Evolutionary conservation across 2,329 filamentous ascomycete genomes (phyloP), one percentile per base, ranked within the genome.

Genomic region (Aspergillus clavatus): DNA sequence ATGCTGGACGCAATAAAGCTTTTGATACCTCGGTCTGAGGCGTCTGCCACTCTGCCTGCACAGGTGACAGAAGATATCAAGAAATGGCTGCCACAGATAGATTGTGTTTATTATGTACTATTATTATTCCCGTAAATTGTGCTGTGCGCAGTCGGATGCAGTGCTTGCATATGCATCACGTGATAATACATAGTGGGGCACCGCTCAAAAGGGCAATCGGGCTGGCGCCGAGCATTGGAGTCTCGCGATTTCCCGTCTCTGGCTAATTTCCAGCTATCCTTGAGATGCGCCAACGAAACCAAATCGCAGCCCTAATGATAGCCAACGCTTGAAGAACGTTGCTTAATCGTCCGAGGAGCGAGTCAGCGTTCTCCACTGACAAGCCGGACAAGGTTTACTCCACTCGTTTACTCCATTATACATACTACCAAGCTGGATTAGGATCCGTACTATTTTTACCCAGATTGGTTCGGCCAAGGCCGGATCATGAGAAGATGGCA

Each of bases 401-500:
- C 52, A 47, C 51, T 40, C 29, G 42, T 37, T 39, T 28, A 23
- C 12, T 29, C 31, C 24, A n/a, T n/a, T n/a, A n/a, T n/a, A n/a
- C n/a, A n/a, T n/a, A n/a, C n/a, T n/a, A n/a, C n/a, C n/a, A n/a
- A n/a, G n/a, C 31, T 45, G 18, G 38, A 42, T 42, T 43, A 46
- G n/a, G 43, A 50, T 31, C 49, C 47, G 42, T 43, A 16, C 47
- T 45, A 43, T 43, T 19, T 19, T n/a, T n/a, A n/a, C 36, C 16
- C 31, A 18, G 36, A 24, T 41, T 38, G 44, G 40, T 18, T 35
- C 43, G 38, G 46, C 35, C 40, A 22, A 28, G 42, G 36, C 42
- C 46, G 44, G 46, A 51, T 47, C 47, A 61, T 61, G 61, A 58
- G 49, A 62, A 41, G 39, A 64, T 62, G 61, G 52, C 54, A 47